Evolutionary conservation across 2,329 filamentous ascomycete genomes (phyloP).

Genomic region (Neonectria hederae): DNA sequence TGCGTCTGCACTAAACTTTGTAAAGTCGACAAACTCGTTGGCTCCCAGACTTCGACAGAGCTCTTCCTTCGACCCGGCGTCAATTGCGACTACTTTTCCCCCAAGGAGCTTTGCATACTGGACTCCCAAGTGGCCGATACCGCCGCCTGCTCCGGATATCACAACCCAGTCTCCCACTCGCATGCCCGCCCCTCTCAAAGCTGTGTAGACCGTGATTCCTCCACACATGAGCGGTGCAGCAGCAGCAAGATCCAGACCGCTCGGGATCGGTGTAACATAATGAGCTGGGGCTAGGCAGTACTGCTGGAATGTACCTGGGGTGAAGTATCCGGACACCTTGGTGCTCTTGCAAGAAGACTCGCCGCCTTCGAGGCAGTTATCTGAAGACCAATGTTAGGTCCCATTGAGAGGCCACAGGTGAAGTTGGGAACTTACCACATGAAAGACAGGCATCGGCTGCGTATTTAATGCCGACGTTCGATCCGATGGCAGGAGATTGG

Average conservation of each 20-base stretch:
- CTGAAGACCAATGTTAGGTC: neutral
- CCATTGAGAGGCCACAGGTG: neutral
- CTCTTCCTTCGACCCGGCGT: constrained; percentile 39
- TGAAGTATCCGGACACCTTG: constrained; percentile 22
- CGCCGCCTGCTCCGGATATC: constrained; percentile 46
- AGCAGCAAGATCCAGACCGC: constrained; percentile 7
- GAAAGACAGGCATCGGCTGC: constrained; percentile 17
- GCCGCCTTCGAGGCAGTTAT: constrained; percentile 19
- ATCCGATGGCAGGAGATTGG: constrained; percentile 6
- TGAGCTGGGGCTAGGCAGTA: constrained; percentile 14
- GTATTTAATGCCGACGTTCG: constrained; percentile 18
- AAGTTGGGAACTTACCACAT: constrained; percentile 2
- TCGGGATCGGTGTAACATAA: constrained; percentile 17
- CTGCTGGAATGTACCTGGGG: constrained; percentile 23
- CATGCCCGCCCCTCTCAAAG: constrained; percentile 13
- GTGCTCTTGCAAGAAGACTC: constrained; percentile 18
- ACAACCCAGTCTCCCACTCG: constrained; percentile 40
- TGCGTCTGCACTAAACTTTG: neutral
- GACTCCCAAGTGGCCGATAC: constrained; percentile 43
- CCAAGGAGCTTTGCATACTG: constrained; percentile 45
- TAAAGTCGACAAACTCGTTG: constrained; percentile 18
- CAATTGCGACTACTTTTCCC: constrained; percentile 41
- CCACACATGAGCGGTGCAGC: constrained; percentile 24
- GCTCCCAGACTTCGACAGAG: constrained; percentile 39
- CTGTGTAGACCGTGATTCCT: constrained; percentile 19